These are phyloP conservation scores for Coemansia umbellata DNA, from an alignment of 192 early-diverging fungal genomes.

Conservation along the genomic window DNA sequence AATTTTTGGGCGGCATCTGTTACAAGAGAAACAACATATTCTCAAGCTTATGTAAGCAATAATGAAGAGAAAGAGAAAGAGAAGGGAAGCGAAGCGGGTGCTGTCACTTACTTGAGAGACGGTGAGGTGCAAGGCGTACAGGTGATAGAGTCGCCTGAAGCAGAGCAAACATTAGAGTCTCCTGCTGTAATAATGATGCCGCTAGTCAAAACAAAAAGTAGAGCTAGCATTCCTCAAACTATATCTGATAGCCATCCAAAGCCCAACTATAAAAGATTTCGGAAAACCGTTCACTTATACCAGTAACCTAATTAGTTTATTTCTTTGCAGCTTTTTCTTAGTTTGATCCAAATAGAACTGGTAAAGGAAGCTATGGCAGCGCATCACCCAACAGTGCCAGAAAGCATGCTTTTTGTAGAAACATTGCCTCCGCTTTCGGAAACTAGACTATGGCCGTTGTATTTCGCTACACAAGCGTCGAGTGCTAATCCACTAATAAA, in stretches of 20 bases:
- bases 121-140: too few relatives aligned
- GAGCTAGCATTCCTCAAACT: background rate
- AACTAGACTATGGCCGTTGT: slow-evolving; percentile 5
- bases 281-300: slow-evolving; percentile 34
- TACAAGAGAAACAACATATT: too few relatives aligned
- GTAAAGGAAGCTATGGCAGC: too few relatives aligned
- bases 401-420: slow-evolving; percentile 4
- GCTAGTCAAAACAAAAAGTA: slow-evolving; percentile 1
- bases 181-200: too few relatives aligned
- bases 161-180: too few relatives aligned
- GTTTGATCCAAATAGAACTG: too few relatives aligned
- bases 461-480: slow-evolving; percentile 6
- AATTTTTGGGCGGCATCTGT: slow-evolving; percentile 13
- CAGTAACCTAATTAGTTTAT: slow-evolving; percentile 7
- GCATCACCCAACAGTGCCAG: slow-evolving; percentile 13
- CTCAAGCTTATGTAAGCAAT: too few relatives aligned
- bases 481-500: slow-evolving; percentile 10
- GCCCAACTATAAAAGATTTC: slow-evolving; percentile 45
- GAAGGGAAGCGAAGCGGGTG: too few relatives aligned
- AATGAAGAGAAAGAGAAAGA: too few relatives aligned
- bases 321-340: background rate
- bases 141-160: too few relatives aligned
- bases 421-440: slow-evolving; percentile 3
- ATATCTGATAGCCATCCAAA: background rate
- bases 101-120: too few relatives aligned